Conservation (phyloP, 2,329 filamentous ascomycete genomes). For the Paecilomyces formosus region DNA sequence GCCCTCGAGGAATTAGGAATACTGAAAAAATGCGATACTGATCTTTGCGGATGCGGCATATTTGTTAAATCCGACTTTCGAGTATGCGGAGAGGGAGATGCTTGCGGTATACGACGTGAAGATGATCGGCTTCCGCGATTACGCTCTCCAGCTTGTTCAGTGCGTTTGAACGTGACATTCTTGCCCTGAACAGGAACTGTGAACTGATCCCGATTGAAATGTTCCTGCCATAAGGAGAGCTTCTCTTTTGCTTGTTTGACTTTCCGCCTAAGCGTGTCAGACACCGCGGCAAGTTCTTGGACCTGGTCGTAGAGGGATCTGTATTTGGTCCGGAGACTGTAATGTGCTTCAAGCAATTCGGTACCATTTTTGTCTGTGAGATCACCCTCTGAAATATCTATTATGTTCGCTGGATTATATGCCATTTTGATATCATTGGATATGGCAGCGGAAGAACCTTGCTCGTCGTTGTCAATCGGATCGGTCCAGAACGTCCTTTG, state of each 20-base stretch:
- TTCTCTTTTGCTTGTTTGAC: slow-evolving; percentile 28
- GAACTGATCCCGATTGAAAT: slow-evolving; percentile 22
- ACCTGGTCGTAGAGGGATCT: slow-evolving; percentile 23
- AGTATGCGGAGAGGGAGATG: not conserved
- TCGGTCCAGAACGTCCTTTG: slow-evolving; percentile 13
- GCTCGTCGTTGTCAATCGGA: slow-evolving; percentile 7
- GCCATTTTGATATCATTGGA: slow-evolving; percentile 13
- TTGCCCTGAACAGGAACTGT: slow-evolving; percentile 18
- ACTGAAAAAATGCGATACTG: not conserved
- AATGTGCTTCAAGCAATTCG: slow-evolving; percentile 9
- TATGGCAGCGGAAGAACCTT: slow-evolving; percentile 7
- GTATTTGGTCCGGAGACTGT: slow-evolving; percentile 22
- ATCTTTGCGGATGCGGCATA: not conserved
- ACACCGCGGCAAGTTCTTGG: slow-evolving; percentile 18
- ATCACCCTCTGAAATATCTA: slow-evolving; percentile 4
- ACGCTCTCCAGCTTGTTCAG: slow-evolving; percentile 1
- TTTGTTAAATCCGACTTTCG: not conserved
- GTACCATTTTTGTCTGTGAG: slow-evolving; percentile 1
- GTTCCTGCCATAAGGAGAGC: slow-evolving; percentile 20
- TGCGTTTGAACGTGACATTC: slow-evolving; percentile 20
- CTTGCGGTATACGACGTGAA: not conserved
- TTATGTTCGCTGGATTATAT: slow-evolving; percentile 20
- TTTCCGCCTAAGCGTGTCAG: slow-evolving; percentile 19
- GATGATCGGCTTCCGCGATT: not conserved
- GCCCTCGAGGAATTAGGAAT: not conserved